Percentiles rank a stretch among this genome's conserved stretches.
phyloP scores from a whole-genome alignment of 2,329 filamentous ascomycete genomes.

The Pestalotiopsis sp. region DNA sequence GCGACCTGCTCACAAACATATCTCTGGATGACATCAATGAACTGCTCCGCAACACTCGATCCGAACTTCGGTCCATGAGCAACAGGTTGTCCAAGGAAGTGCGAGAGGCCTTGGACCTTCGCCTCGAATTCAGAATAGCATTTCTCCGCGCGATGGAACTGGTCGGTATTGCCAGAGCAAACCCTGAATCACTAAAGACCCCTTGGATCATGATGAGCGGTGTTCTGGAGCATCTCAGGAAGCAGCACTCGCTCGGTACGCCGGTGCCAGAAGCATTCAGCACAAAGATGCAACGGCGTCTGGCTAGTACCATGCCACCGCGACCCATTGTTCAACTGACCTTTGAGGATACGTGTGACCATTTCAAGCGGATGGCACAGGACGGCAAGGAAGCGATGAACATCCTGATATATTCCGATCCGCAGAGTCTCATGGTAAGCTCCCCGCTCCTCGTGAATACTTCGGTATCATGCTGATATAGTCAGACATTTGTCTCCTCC shows the following conservation, averaged over 20 bases:
- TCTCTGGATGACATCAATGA: constrained; percentile 55
- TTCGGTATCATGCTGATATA: background rate
- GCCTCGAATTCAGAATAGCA: constrained; percentile 66
- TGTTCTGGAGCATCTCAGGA: constrained; percentile 56
- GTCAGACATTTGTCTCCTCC: constrained; percentile 68
- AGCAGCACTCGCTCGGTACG: constrained; percentile 62
- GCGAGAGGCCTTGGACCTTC: constrained; percentile 57
- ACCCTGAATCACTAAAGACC: constrained; percentile 46
- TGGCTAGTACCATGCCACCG: constrained; percentile 92
- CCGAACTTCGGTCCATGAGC: constrained; percentile 33
- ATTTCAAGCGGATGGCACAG: constrained; percentile 68
- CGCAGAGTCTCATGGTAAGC: constrained; percentile 68
- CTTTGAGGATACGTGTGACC: constrained; percentile 69
- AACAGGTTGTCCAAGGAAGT: constrained; percentile 35
- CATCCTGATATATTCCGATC: constrained; percentile 66
- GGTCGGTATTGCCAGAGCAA: constrained; percentile 40
- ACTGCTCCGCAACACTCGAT: constrained; percentile 45
- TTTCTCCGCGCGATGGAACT: constrained; percentile 59
- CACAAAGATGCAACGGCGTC: constrained; percentile 82
- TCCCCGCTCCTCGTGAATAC: constrained; percentile 16
- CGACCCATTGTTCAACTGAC: constrained; percentile 80
- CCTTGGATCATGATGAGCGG: constrained; percentile 52
- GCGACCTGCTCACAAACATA: constrained; percentile 70
- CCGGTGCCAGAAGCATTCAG: constrained; percentile 80
- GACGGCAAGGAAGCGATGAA: constrained; percentile 71